A percentile compares a stretch with the other conserved stretches of the same genome.
These are phyloP conservation scores for Meira miltonrushii DNA, from an alignment of 1,284 basidiomycete genomes.

Conservation along the genomic window DNA sequence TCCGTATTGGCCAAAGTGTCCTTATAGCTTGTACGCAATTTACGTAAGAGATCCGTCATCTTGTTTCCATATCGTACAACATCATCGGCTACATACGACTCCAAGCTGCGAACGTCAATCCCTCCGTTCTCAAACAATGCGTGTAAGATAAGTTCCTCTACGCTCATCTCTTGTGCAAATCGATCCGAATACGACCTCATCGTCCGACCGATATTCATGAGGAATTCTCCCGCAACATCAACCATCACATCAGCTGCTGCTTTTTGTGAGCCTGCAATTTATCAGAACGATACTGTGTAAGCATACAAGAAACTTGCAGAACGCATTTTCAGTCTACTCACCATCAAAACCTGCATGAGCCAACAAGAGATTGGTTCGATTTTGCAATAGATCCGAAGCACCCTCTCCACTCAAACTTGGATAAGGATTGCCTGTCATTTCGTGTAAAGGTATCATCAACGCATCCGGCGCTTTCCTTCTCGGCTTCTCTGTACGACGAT, in stretches of 20 bases:
- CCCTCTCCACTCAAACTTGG: neutral
- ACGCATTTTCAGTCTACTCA: slow-evolving; percentile 17
- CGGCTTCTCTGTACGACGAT: neutral
- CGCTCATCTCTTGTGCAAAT: slow-evolving; percentile 69
- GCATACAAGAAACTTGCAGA: too few relatives aligned
- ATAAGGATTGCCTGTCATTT: neutral
- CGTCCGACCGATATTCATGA: slow-evolving; percentile 79
- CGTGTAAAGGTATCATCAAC: neutral
- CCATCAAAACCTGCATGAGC: slow-evolving; percentile 47
- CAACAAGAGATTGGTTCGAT: slow-evolving; percentile 18
- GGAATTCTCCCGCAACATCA: slow-evolving; percentile 71
- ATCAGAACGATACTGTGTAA: neutral
- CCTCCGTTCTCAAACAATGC: slow-evolving; percentile 80
- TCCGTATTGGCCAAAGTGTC: slow-evolving; percentile 59
- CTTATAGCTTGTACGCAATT: slow-evolving; percentile 72
- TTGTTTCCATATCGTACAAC: slow-evolving; percentile 74
- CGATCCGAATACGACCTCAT: slow-evolving; percentile 76
- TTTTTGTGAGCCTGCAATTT: slow-evolving; percentile 11
- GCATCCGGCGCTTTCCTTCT: neutral
- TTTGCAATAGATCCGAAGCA: neutral
- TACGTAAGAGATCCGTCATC: slow-evolving; percentile 74
- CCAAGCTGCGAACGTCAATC: slow-evolving; percentile 68
- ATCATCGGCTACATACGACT: slow-evolving; percentile 83
- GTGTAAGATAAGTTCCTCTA: slow-evolving; percentile 89
- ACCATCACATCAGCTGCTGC: slow-evolving; percentile 73